phyloP scores from a whole-genome alignment of 2,329 filamentous ascomycete genomes.

The Didymellaceae sp. region DNA sequence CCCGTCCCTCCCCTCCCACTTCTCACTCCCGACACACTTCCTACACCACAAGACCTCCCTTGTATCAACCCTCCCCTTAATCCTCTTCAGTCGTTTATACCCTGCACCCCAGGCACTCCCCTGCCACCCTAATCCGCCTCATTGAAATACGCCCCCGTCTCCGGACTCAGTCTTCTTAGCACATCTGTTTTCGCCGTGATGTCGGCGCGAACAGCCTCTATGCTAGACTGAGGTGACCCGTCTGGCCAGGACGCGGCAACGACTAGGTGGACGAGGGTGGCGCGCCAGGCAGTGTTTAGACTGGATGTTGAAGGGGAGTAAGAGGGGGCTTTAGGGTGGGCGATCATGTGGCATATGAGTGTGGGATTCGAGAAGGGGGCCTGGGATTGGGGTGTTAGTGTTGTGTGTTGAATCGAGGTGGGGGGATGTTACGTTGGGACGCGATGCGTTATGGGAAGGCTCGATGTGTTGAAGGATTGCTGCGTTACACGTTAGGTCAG shows the following conservation, averaged over 20 bases:
- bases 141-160: constrained; percentile 40
- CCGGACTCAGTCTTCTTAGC: constrained; percentile 25
- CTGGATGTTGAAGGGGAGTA: constrained; percentile 26
- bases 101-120: constrained; percentile 27
- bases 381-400: background rate
- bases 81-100: constrained; percentile 23
- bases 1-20: constrained; percentile 21
- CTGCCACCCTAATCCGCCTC: constrained; percentile 41
- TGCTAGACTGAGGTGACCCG: constrained; percentile 5
- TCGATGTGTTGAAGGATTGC: constrained; percentile 16
- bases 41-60: constrained; percentile 31
- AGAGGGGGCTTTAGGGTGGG: background rate
- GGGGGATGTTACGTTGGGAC: background rate
- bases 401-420: background rate
- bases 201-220: constrained; percentile 25
- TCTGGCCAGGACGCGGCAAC: constrained; percentile 24
- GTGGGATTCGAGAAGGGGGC: constrained; percentile 16
- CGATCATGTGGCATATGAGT: constrained; percentile 35
- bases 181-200: constrained; percentile 26
- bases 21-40: constrained; percentile 39
- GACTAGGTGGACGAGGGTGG: constrained; percentile 30
- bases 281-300: constrained; percentile 36
- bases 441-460: background rate
- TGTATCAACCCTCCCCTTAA: constrained; percentile 36
- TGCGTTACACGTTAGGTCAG: constrained; percentile 21